Base-by-base conservation (phyloP, 768 basidiomycete genomes). In the Favolaschia claudopus region DNA sequence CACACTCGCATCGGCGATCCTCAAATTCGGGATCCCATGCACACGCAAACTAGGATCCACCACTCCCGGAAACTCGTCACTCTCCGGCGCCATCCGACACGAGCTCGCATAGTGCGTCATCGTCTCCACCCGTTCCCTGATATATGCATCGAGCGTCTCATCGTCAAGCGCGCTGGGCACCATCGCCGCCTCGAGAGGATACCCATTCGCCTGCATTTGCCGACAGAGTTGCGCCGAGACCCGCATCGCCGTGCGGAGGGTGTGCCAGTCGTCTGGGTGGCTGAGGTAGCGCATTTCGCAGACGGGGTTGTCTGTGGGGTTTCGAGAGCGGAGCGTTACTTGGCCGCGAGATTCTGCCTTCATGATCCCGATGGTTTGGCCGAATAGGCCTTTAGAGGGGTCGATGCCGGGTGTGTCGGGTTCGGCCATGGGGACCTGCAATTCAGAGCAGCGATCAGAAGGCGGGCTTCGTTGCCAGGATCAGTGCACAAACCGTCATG, bases 81-180 rank as follows among this genome's bases (percentile, higher is more conserved):
- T 70, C 10, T 66, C 62, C 17, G 77, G 76, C 13, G 79, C 79
- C 79, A 82, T 83, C 22, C 79, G 73, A 51, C 80, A 81, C 10
- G 79, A 80, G 52, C 77, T 72, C 12, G 76, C 58, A 1, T 81
- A 80, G 62, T 83, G 82, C 54, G 82, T 82, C 29, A 81, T 63
- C 1, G 81, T 83, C 60, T 82, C 78, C 5, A 78, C 74, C 15
- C 80, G 74, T 42, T 74, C 73, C 28, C 70, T 70, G 20, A 81
- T 70, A 17, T 78, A 56, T n/a, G 74, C 72, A 42, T 75, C 70
- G 14, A 83, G 63, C 29, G 79, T 77, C 34, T 69, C 71, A 55
- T 83, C 76, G 4, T 52, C 49, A 10, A 59, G 17, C 10, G 36
- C 58, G 15, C n/a, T 6, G 8, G 58, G 58, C 2, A 59, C 58